Evolutionary conservation across 2,329 filamentous ascomycete species (phyloP).

Genomic region (Fusarium sp.): DNA sequence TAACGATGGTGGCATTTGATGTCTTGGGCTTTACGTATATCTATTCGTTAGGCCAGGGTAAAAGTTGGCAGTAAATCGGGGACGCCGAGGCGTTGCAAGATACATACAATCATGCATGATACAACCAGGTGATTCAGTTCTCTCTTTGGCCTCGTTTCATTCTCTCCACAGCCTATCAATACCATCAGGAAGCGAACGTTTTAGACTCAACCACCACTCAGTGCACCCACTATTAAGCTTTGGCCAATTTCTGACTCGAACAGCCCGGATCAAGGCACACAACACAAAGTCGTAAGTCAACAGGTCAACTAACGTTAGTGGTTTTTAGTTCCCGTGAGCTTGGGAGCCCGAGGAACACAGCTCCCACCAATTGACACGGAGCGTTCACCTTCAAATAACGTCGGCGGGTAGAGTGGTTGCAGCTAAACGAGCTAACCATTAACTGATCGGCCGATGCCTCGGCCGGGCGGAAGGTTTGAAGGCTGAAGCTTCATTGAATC

Average conservation of each 20-base stretch:
- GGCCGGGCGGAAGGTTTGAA: conserved; percentile 3
- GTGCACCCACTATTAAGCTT: background rate
- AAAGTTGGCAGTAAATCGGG: background rate
- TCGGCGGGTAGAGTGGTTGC: conserved; percentile 10
- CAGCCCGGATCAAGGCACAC: background rate
- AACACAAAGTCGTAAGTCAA: background rate
- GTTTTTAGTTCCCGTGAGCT: conserved; percentile 33
- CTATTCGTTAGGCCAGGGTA: background rate
- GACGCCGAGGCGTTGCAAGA: background rate
- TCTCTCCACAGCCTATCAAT: background rate
- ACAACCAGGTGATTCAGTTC: background rate
- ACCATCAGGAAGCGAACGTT: background rate
- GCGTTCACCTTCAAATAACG: conserved; percentile 2
- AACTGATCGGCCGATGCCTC: conserved; percentile 21
- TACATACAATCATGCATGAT: too few relatives aligned
- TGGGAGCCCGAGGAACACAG: background rate
- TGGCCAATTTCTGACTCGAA: background rate
- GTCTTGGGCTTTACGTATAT: background rate
- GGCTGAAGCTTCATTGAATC: background rate
- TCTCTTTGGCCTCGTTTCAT: background rate
- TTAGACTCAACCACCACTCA: conserved; percentile 1
- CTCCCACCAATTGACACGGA: conserved; percentile 10
- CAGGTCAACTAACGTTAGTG: conserved; percentile 6
- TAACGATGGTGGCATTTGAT: background rate
- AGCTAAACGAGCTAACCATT: conserved; percentile 10